Evolutionary conservation across 2,329 filamentous ascomycete species (phyloP).

Genomic region (Ophiocordyceps camponoti-rufipedis): DNA sequence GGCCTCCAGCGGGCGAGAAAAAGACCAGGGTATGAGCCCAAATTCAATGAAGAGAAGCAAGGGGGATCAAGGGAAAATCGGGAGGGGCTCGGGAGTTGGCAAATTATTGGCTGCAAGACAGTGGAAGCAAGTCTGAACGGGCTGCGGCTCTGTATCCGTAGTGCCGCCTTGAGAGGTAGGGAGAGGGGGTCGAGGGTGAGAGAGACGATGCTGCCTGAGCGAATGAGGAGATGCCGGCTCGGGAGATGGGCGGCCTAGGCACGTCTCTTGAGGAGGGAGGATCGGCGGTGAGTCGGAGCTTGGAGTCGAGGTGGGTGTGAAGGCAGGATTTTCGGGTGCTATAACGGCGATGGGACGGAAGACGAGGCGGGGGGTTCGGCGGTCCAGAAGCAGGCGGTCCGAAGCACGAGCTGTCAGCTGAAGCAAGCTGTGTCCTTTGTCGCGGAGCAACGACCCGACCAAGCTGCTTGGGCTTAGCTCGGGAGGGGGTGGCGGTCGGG

Average conservation of each 20-base stretch:
- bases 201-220: neutral
- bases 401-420: neutral
- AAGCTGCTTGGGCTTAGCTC: neutral
- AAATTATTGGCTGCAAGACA: neutral
- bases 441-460: neutral
- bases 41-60: neutral
- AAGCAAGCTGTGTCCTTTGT: neutral
- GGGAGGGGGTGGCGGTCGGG: neutral
- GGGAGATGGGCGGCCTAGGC: neutral
- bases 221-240: neutral
- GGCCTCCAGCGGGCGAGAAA: constrained; percentile 1
- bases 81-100: neutral
- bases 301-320: neutral
- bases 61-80: neutral
- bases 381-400: neutral
- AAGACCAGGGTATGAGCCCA: neutral
- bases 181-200: neutral
- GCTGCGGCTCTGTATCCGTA: neutral
- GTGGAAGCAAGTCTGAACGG: neutral
- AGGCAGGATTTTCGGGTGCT: neutral
- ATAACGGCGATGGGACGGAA: neutral
- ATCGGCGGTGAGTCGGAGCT: constrained; percentile 1
- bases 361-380: neutral
- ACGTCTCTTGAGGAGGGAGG: neutral
- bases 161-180: neutral